Evolutionary conservation across 2,329 filamentous ascomycete genomes (phyloP).

Genomic region (Zymoseptoria crescenta): DNA sequence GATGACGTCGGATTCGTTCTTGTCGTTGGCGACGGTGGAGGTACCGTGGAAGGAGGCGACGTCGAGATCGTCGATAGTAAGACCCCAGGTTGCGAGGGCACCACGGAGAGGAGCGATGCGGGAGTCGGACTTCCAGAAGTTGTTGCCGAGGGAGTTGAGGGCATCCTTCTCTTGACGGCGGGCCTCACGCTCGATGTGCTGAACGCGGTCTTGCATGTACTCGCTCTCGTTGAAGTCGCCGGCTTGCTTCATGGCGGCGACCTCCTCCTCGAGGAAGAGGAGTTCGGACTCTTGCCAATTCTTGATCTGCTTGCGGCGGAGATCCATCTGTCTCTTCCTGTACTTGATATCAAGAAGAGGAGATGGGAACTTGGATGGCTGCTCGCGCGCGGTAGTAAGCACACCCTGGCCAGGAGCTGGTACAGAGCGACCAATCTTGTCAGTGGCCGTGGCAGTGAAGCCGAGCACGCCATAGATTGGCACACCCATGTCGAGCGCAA

Average conservation of each 20-base stretch:
- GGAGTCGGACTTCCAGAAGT: conserved; percentile 96
- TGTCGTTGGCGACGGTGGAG: conserved; percentile 97
- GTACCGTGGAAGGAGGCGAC: conserved; percentile 99
- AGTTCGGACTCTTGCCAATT: conserved; percentile 94
- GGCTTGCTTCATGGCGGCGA: conserved; percentile 80
- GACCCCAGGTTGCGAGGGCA: conserved; percentile 93
- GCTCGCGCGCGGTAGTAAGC: conserved; percentile 87
- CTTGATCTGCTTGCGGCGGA: conserved; percentile 89
- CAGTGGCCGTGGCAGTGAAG: conserved; percentile 89
- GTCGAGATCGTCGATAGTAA: conserved; percentile 89
- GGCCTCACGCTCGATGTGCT: conserved; percentile 83
- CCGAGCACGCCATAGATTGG: conserved; percentile 94
- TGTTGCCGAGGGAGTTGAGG: conserved; percentile 87
- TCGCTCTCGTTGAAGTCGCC: conserved; percentile 69
- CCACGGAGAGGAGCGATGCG: conserved; percentile 92
- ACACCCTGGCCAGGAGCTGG: conserved; percentile 96
- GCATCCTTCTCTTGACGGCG: conserved; percentile 87
- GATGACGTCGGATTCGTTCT: conserved; percentile 97
- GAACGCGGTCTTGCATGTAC: conserved; percentile 75
- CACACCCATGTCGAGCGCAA: conserved; percentile 96
- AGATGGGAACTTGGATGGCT: conserved; percentile 84
- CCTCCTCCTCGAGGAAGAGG: conserved; percentile 85
- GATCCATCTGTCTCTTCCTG: conserved; percentile 86
- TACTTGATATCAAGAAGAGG: conserved; percentile 97
- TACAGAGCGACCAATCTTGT: conserved; percentile 98